Percentiles rank a stretch among this genome's conserved stretches.
These are phyloP conservation scores for Nakazawaea ambrosiae DNA, from an alignment of 805 yeast genomes.

Conservation along the genomic window DNA sequence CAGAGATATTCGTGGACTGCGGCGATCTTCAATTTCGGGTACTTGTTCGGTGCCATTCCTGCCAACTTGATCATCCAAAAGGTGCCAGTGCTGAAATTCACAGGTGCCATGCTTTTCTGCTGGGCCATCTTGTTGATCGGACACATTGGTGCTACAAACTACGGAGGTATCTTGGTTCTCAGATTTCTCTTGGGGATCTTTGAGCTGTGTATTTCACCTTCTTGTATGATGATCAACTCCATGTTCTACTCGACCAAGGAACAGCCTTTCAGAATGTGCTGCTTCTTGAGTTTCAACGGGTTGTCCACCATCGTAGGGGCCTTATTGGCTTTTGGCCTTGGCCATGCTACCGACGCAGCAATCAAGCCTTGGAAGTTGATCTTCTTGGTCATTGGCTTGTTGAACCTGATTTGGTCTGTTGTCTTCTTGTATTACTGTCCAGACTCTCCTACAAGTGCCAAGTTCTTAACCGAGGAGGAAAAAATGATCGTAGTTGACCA, in stretches of 20 bases:
- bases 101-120: conserved; percentile 27
- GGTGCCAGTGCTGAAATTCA: conserved; percentile 28
- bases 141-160: conserved; percentile 37
- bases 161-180: conserved; percentile 38
- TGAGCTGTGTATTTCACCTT: conserved; percentile 28
- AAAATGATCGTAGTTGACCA: conserved; percentile 41
- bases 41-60: conserved; percentile 51
- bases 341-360: conserved; percentile 18
- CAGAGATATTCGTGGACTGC: conserved; percentile 46
- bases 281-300: conserved; percentile 19
- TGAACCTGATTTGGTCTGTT: conserved; percentile 45
- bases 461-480: conserved; percentile 31
- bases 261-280: conserved; percentile 25
- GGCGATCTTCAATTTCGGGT: conserved; percentile 57
- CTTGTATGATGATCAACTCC: conserved; percentile 27
- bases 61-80: conserved; percentile 29
- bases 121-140: conserved; percentile 45
- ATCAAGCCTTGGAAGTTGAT: conserved; percentile 53
- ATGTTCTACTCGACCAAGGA: conserved; percentile 27
- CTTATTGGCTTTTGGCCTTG: conserved; percentile 24
- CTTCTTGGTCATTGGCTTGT: conserved; percentile 47
- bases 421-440: conserved; percentile 39
- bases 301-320: conserved; percentile 23
- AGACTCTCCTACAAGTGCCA: conserved; percentile 36
- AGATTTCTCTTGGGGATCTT: conserved; percentile 43